phyloP scores from a whole-genome alignment of 2,329 filamentous ascomycete species.

The Arachnomyces sp. region DNA sequence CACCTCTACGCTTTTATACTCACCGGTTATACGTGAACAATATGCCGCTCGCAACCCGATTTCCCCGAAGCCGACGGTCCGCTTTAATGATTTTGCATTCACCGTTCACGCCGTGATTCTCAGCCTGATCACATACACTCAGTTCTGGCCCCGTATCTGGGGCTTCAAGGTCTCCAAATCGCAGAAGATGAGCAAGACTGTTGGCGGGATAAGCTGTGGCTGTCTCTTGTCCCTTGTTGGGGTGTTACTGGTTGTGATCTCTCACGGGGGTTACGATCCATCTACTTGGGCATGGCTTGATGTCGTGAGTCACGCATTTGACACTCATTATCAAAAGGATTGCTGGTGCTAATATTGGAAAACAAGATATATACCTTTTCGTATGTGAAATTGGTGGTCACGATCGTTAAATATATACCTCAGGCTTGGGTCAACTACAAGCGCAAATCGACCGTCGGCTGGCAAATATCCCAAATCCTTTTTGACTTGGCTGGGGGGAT shows the following conservation, averaged over 20 bases:
- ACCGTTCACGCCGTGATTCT: constrained; percentile 72
- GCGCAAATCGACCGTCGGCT: constrained; percentile 77
- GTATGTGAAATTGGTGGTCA: constrained; percentile 83
- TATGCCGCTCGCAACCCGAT: constrained; percentile 73
- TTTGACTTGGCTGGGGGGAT: constrained; percentile 76
- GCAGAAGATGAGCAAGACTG: constrained; percentile 52
- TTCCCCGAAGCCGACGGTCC: constrained; percentile 71
- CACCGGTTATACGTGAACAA: constrained; percentile 65
- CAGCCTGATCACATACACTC: constrained; percentile 65
- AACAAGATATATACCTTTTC: constrained; percentile 63
- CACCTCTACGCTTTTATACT: constrained; percentile 70
- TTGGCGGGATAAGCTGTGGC: constrained; percentile 63
- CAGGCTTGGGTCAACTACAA: constrained; percentile 77
- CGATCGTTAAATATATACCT: constrained; percentile 86
- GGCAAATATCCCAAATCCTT: constrained; percentile 78
- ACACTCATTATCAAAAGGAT: background rate
- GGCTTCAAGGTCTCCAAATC: constrained; percentile 57
- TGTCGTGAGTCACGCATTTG: constrained; percentile 41
- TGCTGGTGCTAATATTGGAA: constrained; percentile 14
- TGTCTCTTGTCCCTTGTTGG: constrained; percentile 45
- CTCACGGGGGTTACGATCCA: constrained; percentile 38
- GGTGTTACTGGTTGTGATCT: constrained; percentile 36
- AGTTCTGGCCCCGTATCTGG: constrained; percentile 69
- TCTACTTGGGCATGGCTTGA: constrained; percentile 57
- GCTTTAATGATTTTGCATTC: constrained; percentile 84